phyloP scores from a whole-genome alignment of 345 rosid genomes.

The Jatropha curcas region DNA sequence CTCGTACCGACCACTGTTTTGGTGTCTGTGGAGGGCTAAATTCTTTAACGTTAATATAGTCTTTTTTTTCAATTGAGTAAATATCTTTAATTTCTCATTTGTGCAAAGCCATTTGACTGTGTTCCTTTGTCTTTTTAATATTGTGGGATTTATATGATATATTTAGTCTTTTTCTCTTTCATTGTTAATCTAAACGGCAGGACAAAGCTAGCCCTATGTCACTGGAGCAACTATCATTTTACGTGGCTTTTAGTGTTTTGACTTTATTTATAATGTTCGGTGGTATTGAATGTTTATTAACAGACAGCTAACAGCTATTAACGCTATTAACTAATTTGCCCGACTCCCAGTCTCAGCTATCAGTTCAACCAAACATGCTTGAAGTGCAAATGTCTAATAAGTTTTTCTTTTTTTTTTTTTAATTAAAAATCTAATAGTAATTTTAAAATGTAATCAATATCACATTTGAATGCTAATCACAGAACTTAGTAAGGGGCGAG shows the following conservation, averaged over 20 bases:
- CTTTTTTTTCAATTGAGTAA: not conserved
- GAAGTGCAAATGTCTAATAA: no score
- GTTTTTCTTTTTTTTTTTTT: no score
- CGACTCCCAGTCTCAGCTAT: no score
- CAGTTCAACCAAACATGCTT: no score
- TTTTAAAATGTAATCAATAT: not conserved
- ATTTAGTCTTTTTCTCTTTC: not conserved
- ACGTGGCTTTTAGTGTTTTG: no score
- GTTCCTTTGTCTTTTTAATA: not conserved
- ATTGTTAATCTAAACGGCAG: not conserved
- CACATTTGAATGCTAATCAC: not conserved
- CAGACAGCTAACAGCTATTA: no score
- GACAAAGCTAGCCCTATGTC: no score
- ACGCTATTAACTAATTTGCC: no score
- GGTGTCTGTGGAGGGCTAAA: conserved; percentile 14
- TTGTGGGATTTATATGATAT: not conserved
- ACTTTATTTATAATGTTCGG: no score
- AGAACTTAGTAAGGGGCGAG: not conserved
- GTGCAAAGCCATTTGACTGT: not conserved
- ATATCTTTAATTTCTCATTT: not conserved
- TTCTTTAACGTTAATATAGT: not conserved
- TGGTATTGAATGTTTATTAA: no score
- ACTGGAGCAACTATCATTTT: no score
- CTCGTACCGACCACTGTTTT: not conserved
- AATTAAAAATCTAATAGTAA: no score